phyloP scores from a whole-genome alignment of 352 stramenopile species.

The Globisporangium irregulare region DNA sequence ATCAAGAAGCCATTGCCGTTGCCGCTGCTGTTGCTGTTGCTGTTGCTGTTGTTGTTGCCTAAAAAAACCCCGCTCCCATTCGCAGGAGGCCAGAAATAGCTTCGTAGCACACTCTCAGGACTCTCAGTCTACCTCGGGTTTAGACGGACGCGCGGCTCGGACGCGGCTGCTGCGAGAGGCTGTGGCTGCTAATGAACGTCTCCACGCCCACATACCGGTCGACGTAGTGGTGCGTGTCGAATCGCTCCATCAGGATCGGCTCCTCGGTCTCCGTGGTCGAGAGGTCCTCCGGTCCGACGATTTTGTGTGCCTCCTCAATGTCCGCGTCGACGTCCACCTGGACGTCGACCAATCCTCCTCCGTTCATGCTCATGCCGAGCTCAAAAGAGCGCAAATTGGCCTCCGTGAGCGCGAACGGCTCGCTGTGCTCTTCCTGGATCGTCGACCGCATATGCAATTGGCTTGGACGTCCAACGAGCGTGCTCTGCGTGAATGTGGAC shows the following conservation, averaged over 20 bases:
- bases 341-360: neutral
- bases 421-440: constrained; percentile 10
- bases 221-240: neutral
- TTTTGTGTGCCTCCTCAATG: constrained; percentile 5
- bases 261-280: neutral
- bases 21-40: neutral
- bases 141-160: constrained; percentile 10
- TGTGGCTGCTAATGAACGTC: neutral
- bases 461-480: neutral
- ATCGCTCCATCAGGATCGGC: neutral
- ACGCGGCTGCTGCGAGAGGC: constrained; percentile 1
- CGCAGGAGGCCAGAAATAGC: neutral
- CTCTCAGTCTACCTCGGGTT: neutral
- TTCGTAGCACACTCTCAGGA: neutral
- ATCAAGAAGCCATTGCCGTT: neutral
- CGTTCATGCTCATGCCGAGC: constrained; percentile 8
- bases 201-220: neutral
- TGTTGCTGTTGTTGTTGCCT: neutral
- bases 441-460: neutral
- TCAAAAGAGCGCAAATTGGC: constrained; percentile 17
- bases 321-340: neutral
- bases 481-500: constrained; percentile 18
- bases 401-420: constrained; percentile 16
- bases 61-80: neutral
- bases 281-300: constrained; percentile 2